Evolutionary conservation across 495 filamentous ascomycete species (phyloP), one percentile per base, ranked within the genome.

Genomic region (Trichoderma gamsii): DNA sequence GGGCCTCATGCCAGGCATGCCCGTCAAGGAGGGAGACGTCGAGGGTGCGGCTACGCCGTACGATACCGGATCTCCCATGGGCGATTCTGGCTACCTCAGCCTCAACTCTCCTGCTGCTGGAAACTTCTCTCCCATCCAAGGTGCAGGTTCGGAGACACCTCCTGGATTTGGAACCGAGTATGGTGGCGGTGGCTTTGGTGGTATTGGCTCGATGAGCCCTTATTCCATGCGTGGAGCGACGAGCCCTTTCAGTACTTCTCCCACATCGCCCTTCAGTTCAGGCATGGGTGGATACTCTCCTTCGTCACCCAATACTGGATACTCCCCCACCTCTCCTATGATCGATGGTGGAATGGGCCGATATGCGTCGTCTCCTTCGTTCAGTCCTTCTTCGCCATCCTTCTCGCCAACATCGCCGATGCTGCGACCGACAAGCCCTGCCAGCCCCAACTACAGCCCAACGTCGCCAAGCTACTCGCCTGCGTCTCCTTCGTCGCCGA

Each of bases 41-140:
- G 92, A 93, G 67, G 95, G 95, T 70, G 90, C 92, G 52, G 90
- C 92, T 27, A 99, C 95, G 23, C 96, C 96, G 8, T 99, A 99
- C 76, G 95, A 97, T 72, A 89, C 87, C 56, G 91, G 89, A 66
- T 97, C 95, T 32, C 95, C 95, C 8, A 87, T 93, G 83, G 86
- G 87, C 41, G 93, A 93, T 71, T 88, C 84, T 66, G 87, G 87
- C 63, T 81, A 81, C 16, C 88, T 77, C 90, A 69, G 89, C 69
- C 64, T 78, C 71, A 69, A 77, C 71, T 90, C 90, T 8, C 89
- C 91, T 35, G 90, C 92, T 71, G 89, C 89, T 67, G 88, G 90
- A 72, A 89, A 93, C 69, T 99, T 98, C 87, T 97, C 93, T 23
- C 95, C 95, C 41, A 95, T 99, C 68, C 88, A 88, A 51, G 85